phyloP scores from a whole-genome alignment of 768 basidiomycete genomes.

The Pleurotus tuber-regium region DNA sequence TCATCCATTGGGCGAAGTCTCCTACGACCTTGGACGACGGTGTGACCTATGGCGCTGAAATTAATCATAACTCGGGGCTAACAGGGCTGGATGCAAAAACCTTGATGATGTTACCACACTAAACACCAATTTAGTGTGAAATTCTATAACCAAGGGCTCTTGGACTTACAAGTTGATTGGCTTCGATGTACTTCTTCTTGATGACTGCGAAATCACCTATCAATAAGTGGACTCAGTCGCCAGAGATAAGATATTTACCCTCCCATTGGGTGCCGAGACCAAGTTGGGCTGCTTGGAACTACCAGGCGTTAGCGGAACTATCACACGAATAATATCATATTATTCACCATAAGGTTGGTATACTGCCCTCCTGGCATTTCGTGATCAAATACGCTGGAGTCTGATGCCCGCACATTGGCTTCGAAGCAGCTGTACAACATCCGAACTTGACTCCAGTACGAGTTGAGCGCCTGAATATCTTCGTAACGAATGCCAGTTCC shows the following conservation, averaged over 20 bases:
- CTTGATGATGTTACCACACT: conserved; percentile 99
- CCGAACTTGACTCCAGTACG: conserved; percentile 98
- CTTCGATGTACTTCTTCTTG: conserved; percentile 98
- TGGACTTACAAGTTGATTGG: conserved; percentile 80
- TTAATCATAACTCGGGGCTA: not conserved
- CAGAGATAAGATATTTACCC: conserved; percentile 40
- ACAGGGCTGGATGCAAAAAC: conserved; percentile 24
- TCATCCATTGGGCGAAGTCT: conserved; percentile 99
- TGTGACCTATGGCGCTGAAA: conserved; percentile 59
- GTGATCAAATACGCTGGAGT: conserved; percentile 97
- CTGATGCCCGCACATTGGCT: conserved; percentile 94
- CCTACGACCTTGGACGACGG: conserved; percentile 99
- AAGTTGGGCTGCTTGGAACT: conserved; percentile 99
- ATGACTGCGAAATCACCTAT: conserved; percentile 55
- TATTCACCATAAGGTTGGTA: conserved; percentile 86
- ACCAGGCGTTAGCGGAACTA: conserved; percentile 17
- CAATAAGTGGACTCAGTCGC: conserved; percentile 12
- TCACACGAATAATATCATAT: conserved; percentile 16
- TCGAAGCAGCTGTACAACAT: conserved; percentile 96
- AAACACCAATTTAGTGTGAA: conserved; percentile 9
- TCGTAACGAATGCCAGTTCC: conserved; percentile 97
- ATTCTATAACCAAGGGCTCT: conserved; percentile 6
- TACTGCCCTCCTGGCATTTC: conserved; percentile 99
- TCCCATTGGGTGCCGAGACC: conserved; percentile 97
- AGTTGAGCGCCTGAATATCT: conserved; percentile 95